Percentiles rank a stretch among this genome's conserved stretches.
These are phyloP conservation scores for Cadophora luteo-olivacea DNA, from an alignment of 2,329 filamentous ascomycete species.

Conservation along the genomic window DNA sequence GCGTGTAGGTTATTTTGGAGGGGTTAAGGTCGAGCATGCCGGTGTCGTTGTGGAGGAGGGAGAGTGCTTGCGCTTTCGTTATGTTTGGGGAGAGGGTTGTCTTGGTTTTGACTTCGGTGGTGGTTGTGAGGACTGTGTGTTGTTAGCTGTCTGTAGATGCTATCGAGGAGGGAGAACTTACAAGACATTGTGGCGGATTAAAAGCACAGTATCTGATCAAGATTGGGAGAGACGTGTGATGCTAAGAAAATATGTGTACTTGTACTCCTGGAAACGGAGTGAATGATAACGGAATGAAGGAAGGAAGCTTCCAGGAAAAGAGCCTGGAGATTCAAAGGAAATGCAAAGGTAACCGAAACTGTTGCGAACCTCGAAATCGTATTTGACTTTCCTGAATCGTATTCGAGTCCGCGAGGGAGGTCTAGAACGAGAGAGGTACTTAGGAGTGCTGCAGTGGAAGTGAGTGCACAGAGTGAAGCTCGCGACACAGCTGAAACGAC, in stretches of 20 bases:
- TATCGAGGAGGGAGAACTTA: conserved; percentile 26
- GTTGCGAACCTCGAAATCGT: background rate
- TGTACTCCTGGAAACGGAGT: background rate
- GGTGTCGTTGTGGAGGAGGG: conserved; percentile 77
- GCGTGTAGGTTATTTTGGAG: conserved; percentile 73
- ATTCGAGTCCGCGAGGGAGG: background rate
- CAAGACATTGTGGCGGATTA: conserved; percentile 38
- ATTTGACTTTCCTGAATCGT: background rate
- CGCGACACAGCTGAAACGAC: conserved; percentile 11
- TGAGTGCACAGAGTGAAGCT: conserved; percentile 3
- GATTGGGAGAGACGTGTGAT: background rate
- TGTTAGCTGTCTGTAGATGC: background rate
- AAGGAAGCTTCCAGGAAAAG: background rate
- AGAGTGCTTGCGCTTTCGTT: conserved; percentile 69
- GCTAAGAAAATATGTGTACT: background rate
- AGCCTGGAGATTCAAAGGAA: background rate
- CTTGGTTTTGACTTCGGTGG: conserved; percentile 51
- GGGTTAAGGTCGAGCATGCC: conserved; percentile 89
- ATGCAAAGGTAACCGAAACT: background rate
- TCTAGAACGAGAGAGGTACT: background rate
- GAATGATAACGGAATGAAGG: background rate
- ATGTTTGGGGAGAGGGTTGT: conserved; percentile 76
- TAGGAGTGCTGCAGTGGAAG: background rate
- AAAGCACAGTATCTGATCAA: background rate
- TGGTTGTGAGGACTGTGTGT: conserved; percentile 37